These are phyloP conservation scores for Scedosporium dehoogii DNA, from an alignment of 2,329 filamentous ascomycete species.

Conservation along the genomic window DNA sequence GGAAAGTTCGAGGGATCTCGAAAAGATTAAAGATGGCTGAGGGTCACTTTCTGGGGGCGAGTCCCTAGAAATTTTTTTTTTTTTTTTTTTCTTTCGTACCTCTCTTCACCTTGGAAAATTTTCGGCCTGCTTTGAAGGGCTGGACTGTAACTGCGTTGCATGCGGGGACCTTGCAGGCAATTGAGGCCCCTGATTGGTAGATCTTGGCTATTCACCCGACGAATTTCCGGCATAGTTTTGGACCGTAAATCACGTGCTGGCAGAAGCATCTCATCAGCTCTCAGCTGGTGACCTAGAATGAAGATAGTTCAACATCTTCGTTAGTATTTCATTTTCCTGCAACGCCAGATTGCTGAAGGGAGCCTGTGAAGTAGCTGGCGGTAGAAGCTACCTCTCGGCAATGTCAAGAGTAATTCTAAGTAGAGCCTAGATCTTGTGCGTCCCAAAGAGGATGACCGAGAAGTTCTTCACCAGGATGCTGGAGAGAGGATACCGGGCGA, in stretches of 20 bases:
- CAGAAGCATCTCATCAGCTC: not conserved
- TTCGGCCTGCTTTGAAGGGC: constrained; percentile 4
- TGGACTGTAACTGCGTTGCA: not conserved
- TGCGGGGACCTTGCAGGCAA: not conserved
- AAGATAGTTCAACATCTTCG: no score
- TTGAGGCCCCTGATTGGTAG: constrained; percentile 1
- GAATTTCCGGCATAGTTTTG: not conserved
- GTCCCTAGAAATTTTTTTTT: constrained; percentile 13
- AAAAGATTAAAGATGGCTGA: constrained; percentile 7
- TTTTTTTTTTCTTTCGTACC: constrained; percentile 11
- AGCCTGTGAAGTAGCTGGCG: no score
- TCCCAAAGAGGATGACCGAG: no score
- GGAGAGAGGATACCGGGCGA: no score
- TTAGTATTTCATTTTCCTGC: no score
- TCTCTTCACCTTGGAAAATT: constrained; percentile 7
- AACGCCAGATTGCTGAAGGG: no score
- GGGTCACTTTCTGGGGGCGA: constrained; percentile 8
- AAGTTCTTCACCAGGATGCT: no score
- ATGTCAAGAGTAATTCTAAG: no score
- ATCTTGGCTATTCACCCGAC: not conserved
- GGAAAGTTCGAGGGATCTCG: constrained; percentile 1
- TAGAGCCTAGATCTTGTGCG: no score
- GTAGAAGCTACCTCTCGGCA: no score
- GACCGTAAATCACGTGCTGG: not conserved
- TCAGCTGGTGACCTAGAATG: no score